Evolutionary conservation across 495 filamentous ascomycete genomes (phyloP).

Genomic region (Amorphotheca resinae): DNA sequence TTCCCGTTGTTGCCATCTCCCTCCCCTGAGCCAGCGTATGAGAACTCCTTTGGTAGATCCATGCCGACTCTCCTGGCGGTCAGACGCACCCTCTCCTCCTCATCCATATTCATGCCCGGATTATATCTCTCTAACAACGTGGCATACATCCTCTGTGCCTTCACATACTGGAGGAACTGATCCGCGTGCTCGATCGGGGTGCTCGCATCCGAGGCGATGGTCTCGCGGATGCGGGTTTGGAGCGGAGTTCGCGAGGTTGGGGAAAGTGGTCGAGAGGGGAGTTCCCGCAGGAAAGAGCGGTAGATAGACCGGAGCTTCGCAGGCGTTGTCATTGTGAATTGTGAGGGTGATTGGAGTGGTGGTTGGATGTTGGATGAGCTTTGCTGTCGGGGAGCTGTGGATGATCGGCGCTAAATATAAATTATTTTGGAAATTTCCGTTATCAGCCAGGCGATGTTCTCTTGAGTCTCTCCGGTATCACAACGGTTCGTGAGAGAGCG

Average conservation of each 20-base stretch:
- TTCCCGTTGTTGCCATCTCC: conserved; percentile 3
- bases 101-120: conserved; percentile 70
- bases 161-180: conserved; percentile 67
- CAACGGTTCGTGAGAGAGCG: too few species aligned
- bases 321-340: conserved; percentile 22
- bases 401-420: not conserved
- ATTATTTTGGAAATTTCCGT: not conserved
- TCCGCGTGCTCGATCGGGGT: conserved; percentile 46
- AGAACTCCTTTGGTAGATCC: conserved; percentile 56
- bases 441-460: not conserved
- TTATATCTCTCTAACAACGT: conserved; percentile 84
- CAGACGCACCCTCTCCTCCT: conserved; percentile 73
- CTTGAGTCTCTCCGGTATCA: too few species aligned
- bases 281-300: conserved; percentile 80
- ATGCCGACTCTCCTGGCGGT: conserved; percentile 81
- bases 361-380: not conserved
- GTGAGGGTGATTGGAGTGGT: conserved; percentile 2
- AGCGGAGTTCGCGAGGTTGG: conserved; percentile 37
- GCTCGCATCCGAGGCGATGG: conserved; percentile 28
- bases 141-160: conserved; percentile 70
- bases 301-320: conserved; percentile 64
- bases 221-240: conserved; percentile 44
- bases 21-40: not conserved
- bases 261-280: conserved; percentile 55
- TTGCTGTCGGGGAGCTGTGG: not conserved